Base-by-base conservation (phyloP, 208 protist genomes). In the Leishmania martiniquensis region DNA sequence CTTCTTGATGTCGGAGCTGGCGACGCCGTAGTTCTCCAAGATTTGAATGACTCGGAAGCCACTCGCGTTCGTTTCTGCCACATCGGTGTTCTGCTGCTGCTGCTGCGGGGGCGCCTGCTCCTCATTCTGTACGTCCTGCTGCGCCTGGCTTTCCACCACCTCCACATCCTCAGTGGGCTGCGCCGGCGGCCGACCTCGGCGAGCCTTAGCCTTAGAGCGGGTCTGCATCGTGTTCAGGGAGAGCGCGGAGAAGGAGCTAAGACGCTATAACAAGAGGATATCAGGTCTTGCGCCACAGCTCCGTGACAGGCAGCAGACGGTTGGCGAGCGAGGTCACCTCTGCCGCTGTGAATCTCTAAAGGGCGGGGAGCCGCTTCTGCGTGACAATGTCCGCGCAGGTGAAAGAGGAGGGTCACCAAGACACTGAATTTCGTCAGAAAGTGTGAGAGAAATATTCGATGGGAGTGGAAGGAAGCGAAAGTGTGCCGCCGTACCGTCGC, bases 1-100 rank as follows among this genome's bases (percentile, higher is more conserved):
- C 86, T 99, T 99, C 77, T 99, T 99, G 66, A 99, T 95, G 82
- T 99, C 99, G 2, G 88, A 91, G 7, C 92, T 94, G 17, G 84
- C 95, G 69, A 99, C 98, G 60, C 95, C 95, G 73, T 97, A 95
- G 70, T 95, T 92, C 80, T 99, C 95, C n/a, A 99, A 81, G n/a
- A 96, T 75, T 60, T 98, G 90, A 49, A 99, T 87, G 10, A 96
- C 87, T 47, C 93, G 94, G 72, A 94, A 96, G 39, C 87, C 86
- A 54, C 87, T 81, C 2, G 87, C 79, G 75, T 75, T 87, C 25
- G 78, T 55, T 34, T 81, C 75, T 7, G 70, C 77, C 54, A 85
- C 77, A 67, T 83, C 86, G 4, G 68, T 71, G 17, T 15, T 85
- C 6, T 88, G 85, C 42, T 65, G 84, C 54, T 85, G 77, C 70